Base-by-base conservation (phyloP, 495 filamentous ascomycete species). In the Penicillium canescens region DNA sequence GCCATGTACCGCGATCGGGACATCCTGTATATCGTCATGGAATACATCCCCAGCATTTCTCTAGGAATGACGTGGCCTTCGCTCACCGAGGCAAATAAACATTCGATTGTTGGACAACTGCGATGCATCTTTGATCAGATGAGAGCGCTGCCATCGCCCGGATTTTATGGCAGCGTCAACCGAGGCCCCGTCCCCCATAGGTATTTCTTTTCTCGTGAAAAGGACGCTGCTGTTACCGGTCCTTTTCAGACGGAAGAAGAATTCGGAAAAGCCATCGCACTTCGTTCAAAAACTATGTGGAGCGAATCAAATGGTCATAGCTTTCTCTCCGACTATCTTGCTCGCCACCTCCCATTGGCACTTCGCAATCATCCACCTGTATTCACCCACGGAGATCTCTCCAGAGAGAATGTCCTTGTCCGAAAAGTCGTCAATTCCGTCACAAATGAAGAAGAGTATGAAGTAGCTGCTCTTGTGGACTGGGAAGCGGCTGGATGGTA, bases 401-500 rank as follows among this genome's bases (percentile, higher is more conserved):
- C 64, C 21, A 54, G 59, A 35, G 60, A 66, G 57, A 71, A 72
- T 54, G 60, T 73, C 44, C 57, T 71, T 21, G 62, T 69, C 36
- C 34, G 54, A 43, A 61, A 61, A 16, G 45, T 56, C 13, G 31
- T 45, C 5, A 53, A 54, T 54, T 46, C 52, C 54, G 40, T 53
- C 50, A 44, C 49, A 37, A 53, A 39, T 38, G 40, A 50, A 44
- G 46, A 56, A 40, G 46, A 50, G 46, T 56, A 56, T 33, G 40
- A 63, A 44, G 44, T 66, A 14, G 65, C 62, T 54, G 75, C 69
- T 42, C 65, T 81, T 60, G 57, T 80, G 45, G 75, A 79, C 59
- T 78, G 78, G 78, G 78, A 77, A 61, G 52, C 66, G n/a, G 59
- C 74, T 37, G 76, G 77, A 31, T 81, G 71, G 71, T 78, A 73